phyloP scores from a whole-genome alignment of 1,139 yeast species.

The Nakaseomyces nivariensis region DNA sequence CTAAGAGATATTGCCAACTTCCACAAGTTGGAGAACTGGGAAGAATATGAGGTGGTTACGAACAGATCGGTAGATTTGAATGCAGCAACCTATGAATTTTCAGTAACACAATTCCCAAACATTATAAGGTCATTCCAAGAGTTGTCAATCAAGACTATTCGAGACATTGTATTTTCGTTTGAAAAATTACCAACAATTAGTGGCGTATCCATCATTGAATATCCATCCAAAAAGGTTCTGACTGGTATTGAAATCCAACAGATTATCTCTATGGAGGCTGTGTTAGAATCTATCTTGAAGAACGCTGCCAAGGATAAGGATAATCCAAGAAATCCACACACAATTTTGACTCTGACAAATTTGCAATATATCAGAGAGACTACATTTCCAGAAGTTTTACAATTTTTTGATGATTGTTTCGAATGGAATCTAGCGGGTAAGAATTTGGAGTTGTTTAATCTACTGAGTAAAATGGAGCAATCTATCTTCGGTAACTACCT shows the following conservation, averaged over 20 bases:
- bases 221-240: constrained; percentile 38
- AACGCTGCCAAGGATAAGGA: constrained; percentile 34
- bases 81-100: constrained; percentile 22
- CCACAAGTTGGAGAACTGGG: constrained; percentile 38
- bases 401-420: constrained; percentile 40
- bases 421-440: constrained; percentile 34
- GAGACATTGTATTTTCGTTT: constrained; percentile 28
- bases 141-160: constrained; percentile 31
- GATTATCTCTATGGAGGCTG: constrained; percentile 40
- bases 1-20: constrained; percentile 39
- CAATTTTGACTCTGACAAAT: constrained; percentile 41
- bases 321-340: constrained; percentile 31
- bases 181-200: constrained; percentile 32
- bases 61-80: constrained; percentile 9
- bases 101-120: constrained; percentile 41
- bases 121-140: constrained; percentile 36
- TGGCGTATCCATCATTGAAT: constrained; percentile 30
- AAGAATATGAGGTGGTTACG: constrained; percentile 20
- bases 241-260: constrained; percentile 41
- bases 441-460: constrained; percentile 34
- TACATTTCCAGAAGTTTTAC: constrained; percentile 40
- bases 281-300: constrained; percentile 42
- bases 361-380: constrained; percentile 37
- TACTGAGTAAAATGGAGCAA: constrained; percentile 41
- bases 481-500: constrained; percentile 44